Evolutionary conservation across 768 basidiomycete genomes (phyloP), one percentile per base, ranked within the genome.

Genomic region (Strobilomyces dryophilus): DNA sequence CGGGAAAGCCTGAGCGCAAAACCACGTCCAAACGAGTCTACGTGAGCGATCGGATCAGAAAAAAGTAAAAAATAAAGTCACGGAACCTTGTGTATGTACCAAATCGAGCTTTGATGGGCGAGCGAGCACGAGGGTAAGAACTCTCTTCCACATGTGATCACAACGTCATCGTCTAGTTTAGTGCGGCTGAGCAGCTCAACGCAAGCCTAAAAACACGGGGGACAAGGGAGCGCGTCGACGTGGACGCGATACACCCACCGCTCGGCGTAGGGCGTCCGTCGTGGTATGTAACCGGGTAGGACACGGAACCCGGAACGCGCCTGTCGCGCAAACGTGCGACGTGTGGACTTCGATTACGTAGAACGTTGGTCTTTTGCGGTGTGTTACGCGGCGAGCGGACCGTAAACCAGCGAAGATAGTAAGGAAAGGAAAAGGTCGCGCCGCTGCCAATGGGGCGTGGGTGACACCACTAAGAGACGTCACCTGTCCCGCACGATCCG

Each of bases 261-360:
- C n/a, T 11, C 26, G n/a, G 12, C 36, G 15, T 9, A 14, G 5
- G 14, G 8, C 10, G 11, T 34, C 10, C n/a, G 17, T n/a, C 34
- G 24, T 47, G 45, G 9, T 15, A 17, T 36, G 35, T 57, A 50
- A 47, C 44, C 52, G 41, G 56, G 45, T 41, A 20, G 18, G 32
- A 27, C 17, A 52, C 27, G 8, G 29, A 20, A 27, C n/a, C 27
- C 8, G 29, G 32, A 36, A 34, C 9, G 20, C 27, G 8, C 47
- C 15, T 36, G 17, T 26, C 18, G 26, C 31, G 14, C 31, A n/a
- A 9, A 26, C 21, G 52, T 24, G 21, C 44, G 17, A 4, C 17
- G 14, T 18, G 5, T n/a, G n/a, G 45, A 9, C 62, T 65, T 64
- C 52, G 35, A 55, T 65, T 63, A 63, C 56, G 63, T 61, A 37